Base-by-base conservation (phyloP, 1,139 yeast genomes). In the Cylindricascospora bacillispora region DNA sequence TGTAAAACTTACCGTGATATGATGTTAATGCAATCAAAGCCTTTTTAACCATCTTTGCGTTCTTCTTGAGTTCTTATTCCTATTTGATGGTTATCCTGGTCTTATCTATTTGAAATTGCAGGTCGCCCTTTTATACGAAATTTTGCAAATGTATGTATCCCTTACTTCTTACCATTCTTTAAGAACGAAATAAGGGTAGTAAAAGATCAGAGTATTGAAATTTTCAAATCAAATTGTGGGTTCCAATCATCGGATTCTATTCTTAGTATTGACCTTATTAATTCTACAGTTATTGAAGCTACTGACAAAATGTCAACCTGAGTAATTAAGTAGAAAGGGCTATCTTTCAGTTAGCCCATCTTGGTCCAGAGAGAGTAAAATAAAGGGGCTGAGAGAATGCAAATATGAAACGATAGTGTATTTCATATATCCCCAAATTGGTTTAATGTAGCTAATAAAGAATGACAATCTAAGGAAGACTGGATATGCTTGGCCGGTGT, bases 341-440 rank as follows among this genome's bases (percentile, higher is more conserved):
- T 89, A 37, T 95, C 77, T 58, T 89, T 89, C 15, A 97, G 98
- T 18, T 92, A 83, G 10, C 95, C 95, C 36, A 83, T 65, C 32
- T 79, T 81, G 41, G 86, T 82, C 99, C 99, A 89, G 40, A 92
- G 68, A 52, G 83, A 83, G 60, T 85, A 85, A 53, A 89, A 89
- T 7, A 85, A 76, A 0, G 97, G 97, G 2, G 93, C 74, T 29
- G 89, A 63, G 2, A 77, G 59, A 2, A 66, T 47, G 13, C 73
- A 71, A 46, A 3, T 55, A 49, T 4, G 67, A 59, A 4, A 67
- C 47, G 11, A 64, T 43, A 3, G 63, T 59, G 40, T 67, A 68
- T 31, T 62, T 57, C 37, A 70, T 46, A 27, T 62, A 60, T 52
- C 59, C 45, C 55, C 54, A 47, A 43, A 55, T 41, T 7, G 57